Percentiles rank a stretch among this genome's conserved stretches.
Conservation (phyloP, 192 early-diverging fungal species). For the Entomortierella lignicola region DNA sequence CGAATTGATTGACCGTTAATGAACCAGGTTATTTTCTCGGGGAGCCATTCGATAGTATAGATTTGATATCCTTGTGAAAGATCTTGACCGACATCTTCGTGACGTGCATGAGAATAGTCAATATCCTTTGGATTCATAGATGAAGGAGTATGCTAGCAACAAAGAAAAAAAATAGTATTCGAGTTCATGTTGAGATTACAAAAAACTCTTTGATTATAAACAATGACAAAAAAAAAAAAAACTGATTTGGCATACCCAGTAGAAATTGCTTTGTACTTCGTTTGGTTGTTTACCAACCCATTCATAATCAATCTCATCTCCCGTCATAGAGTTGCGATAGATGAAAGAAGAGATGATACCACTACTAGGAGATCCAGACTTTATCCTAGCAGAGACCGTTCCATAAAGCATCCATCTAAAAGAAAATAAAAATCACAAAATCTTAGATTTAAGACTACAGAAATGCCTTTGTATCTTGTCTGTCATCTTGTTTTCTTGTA, state of each 20-base stretch:
- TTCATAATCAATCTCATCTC: slow-evolving; percentile 74
- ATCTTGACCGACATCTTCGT: slow-evolving; percentile 44
- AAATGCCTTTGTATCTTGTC: not conserved
- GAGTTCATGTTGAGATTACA: not conserved
- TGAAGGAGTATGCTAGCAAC: slow-evolving; percentile 25
- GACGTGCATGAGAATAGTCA: slow-evolving; percentile 32
- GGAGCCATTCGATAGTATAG: slow-evolving; percentile 69
- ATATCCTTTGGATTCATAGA: slow-evolving; percentile 54
- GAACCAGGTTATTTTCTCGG: slow-evolving; percentile 68
- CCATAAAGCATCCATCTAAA: slow-evolving; percentile 56
- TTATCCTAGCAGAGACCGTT: slow-evolving; percentile 53
- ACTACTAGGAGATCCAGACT: slow-evolving; percentile 52
- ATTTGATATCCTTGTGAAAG: slow-evolving; percentile 61
- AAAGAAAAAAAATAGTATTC: not conserved
- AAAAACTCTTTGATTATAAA: not conserved
- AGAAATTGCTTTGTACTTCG: slow-evolving; percentile 55
- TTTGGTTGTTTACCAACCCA: slow-evolving; percentile 68
- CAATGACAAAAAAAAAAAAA: not conserved
- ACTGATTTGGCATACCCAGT: slow-evolving; percentile 14
- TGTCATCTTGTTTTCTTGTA: not conserved
- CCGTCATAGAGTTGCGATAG: slow-evolving; percentile 53
- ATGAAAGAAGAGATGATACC: slow-evolving; percentile 67
- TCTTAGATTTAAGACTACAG: too few relatives aligned
- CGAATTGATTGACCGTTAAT: slow-evolving; percentile 62
- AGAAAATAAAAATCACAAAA: too few relatives aligned